phyloP scores from a whole-genome alignment of 805 yeast species.

The Ogataea ganodermae region DNA sequence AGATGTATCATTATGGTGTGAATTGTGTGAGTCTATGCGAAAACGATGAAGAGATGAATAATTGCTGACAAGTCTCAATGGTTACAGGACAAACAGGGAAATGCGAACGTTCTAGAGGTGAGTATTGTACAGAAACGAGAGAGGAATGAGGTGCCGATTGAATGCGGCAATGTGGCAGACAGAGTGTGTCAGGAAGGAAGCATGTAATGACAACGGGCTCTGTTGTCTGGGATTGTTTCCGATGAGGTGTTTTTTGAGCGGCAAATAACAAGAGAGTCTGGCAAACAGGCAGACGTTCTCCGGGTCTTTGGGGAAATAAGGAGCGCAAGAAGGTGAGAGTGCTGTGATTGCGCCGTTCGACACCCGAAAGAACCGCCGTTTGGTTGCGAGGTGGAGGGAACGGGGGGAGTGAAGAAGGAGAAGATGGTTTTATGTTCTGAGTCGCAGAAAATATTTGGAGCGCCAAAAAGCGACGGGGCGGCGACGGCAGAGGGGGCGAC shows the following conservation, averaged over 20 bases:
- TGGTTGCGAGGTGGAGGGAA: not conserved
- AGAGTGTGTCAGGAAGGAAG: not conserved
- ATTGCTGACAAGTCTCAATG: not conserved
- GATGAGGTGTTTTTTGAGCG: not conserved
- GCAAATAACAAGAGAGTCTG: not conserved
- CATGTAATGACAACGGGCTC: not conserved
- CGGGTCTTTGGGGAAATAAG: not conserved
- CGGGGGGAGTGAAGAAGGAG: not conserved
- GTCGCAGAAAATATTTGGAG: conserved; percentile 2
- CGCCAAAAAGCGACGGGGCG: not conserved
- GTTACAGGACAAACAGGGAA: conserved; percentile 2
- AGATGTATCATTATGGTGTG: conserved; percentile 2
- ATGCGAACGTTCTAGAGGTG: conserved; percentile 7
- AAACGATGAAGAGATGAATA: not conserved
- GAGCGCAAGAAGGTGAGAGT: not conserved
- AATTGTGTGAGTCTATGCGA: not conserved
- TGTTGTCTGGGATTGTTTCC: not conserved
- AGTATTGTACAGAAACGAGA: conserved; percentile 7
- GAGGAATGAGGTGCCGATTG: not conserved
- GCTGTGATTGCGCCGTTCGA: not conserved
- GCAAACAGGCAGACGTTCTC: not conserved
- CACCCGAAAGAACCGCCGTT: conserved; percentile 3
- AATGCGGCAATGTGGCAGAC: not conserved
- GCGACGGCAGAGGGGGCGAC: not conserved
- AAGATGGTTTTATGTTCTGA: not conserved